These are phyloP conservation scores for Pseudogymnoascus pannorum DNA, from an alignment of 2,329 filamentous ascomycete species.

Conservation along the genomic window DNA sequence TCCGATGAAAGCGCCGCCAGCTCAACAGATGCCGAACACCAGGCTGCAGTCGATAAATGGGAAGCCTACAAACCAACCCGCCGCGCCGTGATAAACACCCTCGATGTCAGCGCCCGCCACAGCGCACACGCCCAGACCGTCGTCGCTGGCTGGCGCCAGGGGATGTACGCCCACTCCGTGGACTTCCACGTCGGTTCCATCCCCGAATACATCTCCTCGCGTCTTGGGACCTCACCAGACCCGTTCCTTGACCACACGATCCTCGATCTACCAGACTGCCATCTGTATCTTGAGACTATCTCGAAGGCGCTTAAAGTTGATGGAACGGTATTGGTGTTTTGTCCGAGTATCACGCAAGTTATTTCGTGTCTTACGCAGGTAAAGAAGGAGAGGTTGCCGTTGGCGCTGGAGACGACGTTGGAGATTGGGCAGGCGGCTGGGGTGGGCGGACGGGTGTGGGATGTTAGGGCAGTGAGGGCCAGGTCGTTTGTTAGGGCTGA, in stretches of 20 bases:
- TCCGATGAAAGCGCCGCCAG: slow-evolving; percentile 14
- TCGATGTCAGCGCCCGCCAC: slow-evolving; percentile 58
- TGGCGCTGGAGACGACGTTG: slow-evolving; percentile 49
- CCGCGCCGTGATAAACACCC: slow-evolving; percentile 64
- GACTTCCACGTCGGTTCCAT: slow-evolving; percentile 68
- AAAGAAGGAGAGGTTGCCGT: slow-evolving; percentile 44
- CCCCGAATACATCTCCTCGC: slow-evolving; percentile 51
- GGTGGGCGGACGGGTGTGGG: slow-evolving; percentile 53
- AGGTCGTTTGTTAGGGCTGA: slow-evolving; percentile 22
- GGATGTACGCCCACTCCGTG: slow-evolving; percentile 61
- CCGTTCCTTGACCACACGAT: slow-evolving; percentile 66
- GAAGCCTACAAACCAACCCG: slow-evolving; percentile 43
- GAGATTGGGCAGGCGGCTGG: slow-evolving; percentile 47
- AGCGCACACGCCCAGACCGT: slow-evolving; percentile 57
- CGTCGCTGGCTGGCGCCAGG: slow-evolving; percentile 59
- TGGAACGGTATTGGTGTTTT: slow-evolving; percentile 62
- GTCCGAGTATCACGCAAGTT: slow-evolving; percentile 73
- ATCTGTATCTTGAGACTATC: slow-evolving; percentile 42
- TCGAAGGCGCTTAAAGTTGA: slow-evolving; percentile 54
- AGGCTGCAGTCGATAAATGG: slow-evolving; percentile 31
- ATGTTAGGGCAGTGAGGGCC: slow-evolving; percentile 44
- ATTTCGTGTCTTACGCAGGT: slow-evolving; percentile 52
- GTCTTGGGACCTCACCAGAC: slow-evolving; percentile 35
- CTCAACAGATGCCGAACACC: slow-evolving; percentile 16
- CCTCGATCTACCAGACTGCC: slow-evolving; percentile 63